Base-by-base conservation (phyloP, 2,329 filamentous ascomycete genomes). In the Pseudocercospora crystallina region DNA sequence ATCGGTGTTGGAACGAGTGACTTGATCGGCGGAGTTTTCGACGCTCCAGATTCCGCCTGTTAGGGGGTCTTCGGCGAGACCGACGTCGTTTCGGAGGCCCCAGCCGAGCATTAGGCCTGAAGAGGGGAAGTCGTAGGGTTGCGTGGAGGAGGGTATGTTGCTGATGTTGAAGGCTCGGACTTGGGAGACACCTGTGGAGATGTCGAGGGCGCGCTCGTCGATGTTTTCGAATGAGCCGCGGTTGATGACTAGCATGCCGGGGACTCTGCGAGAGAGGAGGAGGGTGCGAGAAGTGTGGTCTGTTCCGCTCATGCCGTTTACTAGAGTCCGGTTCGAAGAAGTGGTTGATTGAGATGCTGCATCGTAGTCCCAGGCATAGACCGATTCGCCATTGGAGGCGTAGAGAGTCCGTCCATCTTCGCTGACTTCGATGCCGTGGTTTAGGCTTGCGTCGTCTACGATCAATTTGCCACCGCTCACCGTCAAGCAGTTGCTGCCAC, bases 61-160 rank as follows among this genome's bases (percentile, higher is more conserved):
- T 13, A 61, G 57, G 5, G 77, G 76, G 43, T 88, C 76, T 66
- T 87, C 85, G n/a, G 74, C 83, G 3, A 90, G 71, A 8, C 86
- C 87, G 4, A 89, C 85, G 1, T 84, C 83, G 66, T 90, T 90
- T 33, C 85, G 14, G 45, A 90, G 73, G 9, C 87, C 87, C 85
- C 85, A 90, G 12, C 85, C 80, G 58, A 68, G 70, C 58, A 76
- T 65, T 11, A 74, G 51, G 7, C 78, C 78, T 32, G 77, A 73
- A 40, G 76, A 83, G 57, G 80, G 69, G 61, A 73, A 79, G 49
- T 75, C 69, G 52, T 78, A 78, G 1, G 69, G 64, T 5, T 64
- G 61, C 7, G 60, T 59, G 12, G 66, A 59, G 45, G 75, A 72
- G 43, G 64, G 73, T 26, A 82, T 65, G 44, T 76, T 73, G 43